A percentile compares a stretch with the other conserved stretches of the same genome.
Evolutionary conservation across 257 asterid genomes (phyloP).

Genomic region (Plectranthus barbatus): DNA sequence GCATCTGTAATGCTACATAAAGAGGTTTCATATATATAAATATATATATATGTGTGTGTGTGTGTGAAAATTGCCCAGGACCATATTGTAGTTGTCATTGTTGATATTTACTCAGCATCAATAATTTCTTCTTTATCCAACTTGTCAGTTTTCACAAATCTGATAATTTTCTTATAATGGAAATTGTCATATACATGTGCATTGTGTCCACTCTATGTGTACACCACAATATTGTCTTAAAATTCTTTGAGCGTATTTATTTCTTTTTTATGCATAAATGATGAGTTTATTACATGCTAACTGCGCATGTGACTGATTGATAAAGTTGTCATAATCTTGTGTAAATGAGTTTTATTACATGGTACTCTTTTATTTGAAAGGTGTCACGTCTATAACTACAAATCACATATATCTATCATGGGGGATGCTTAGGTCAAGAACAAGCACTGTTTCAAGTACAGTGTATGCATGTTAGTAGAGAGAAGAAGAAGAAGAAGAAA

Average conservation of each 20-base stretch:
- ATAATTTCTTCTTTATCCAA: neutral
- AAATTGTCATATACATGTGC: neutral
- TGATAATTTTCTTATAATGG: neutral
- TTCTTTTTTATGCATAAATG: neutral
- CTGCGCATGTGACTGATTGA: neutral
- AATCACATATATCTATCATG: neutral
- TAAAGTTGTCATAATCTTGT: too few relatives aligned
- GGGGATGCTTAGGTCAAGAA: neutral
- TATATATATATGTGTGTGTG: too few relatives aligned
- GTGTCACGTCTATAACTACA: neutral
- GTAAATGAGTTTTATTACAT: neutral
- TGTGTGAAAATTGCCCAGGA: neutral
- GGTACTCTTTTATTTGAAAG: neutral
- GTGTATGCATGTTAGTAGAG: neutral
- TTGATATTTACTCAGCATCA: neutral
- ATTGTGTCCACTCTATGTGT: neutral
- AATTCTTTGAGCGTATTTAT: too few relatives aligned
- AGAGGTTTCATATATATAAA: neutral
- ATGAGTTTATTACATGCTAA: neutral
- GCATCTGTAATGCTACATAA: neutral
- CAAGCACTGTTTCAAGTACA: neutral
- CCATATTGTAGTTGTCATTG: slow-evolving; percentile 2
- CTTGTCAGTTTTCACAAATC: neutral
- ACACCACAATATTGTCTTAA: neutral
- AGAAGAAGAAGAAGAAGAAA: neutral